Evolutionary conservation across 345 rosid species (phyloP).

Genomic region (Salix koriyanagi): DNA sequence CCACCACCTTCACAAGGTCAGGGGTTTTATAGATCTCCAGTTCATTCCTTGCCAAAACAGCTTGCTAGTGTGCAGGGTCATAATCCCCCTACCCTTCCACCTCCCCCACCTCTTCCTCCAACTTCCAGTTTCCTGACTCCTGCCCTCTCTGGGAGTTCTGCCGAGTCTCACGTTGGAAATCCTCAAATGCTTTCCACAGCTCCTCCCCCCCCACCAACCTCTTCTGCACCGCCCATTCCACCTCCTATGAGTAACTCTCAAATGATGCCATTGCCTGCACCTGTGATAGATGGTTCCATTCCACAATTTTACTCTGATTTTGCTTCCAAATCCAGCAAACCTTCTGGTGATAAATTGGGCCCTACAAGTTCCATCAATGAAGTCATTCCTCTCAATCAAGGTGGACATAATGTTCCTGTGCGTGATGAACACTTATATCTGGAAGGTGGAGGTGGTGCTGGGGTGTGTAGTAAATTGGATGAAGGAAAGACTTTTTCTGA

Average conservation of each 20-base stretch:
- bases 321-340: neutral
- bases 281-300: neutral
- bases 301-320: neutral
- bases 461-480: constrained; percentile 4
- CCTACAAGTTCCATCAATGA: neutral
- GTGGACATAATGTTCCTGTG: neutral
- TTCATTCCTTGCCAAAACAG: constrained; percentile 23
- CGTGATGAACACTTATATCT: neutral
- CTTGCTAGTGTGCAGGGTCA: constrained; percentile 25
- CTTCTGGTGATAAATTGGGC: neutral
- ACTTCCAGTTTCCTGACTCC: constrained; percentile 26
- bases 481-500: neutral
- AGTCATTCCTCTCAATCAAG: neutral
- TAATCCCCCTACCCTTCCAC: constrained; percentile 23
- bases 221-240: neutral
- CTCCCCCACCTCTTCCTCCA: constrained; percentile 26
- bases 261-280: neutral
- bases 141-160: constrained; percentile 19
- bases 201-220: neutral
- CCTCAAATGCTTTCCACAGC: constrained; percentile 14
- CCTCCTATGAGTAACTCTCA: neutral
- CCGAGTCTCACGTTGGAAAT: constrained; percentile 12
- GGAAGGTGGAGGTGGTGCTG: neutral
- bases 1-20: constrained; percentile 38
- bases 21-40: constrained; percentile 26